Evolutionary conservation across 1,284 basidiomycete genomes (phyloP).

Genomic region (Ustilago lituana): DNA sequence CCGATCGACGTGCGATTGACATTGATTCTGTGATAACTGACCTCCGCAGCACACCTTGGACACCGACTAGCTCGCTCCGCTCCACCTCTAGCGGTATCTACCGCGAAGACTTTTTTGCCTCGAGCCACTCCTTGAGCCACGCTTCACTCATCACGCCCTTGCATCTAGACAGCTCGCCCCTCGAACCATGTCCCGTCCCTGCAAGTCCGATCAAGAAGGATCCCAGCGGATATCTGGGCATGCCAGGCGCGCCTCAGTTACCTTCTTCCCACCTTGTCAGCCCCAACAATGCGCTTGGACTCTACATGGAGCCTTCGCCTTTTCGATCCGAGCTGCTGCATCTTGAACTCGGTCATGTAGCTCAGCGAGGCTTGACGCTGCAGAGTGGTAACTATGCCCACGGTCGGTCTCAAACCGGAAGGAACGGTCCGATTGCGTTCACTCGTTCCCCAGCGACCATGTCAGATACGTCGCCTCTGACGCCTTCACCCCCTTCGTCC

Average conservation of each 20-base stretch:
- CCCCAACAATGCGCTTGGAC: conserved; percentile 23
- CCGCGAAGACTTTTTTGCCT: neutral
- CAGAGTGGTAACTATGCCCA: too few relatives aligned
- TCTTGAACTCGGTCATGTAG: neutral
- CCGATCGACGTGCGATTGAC: too few relatives aligned
- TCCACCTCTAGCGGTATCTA: conserved; percentile 11
- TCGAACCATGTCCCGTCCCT: neutral
- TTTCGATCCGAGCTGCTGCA: conserved; percentile 15
- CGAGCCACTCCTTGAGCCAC: conserved; percentile 4
- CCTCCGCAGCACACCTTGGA: conserved; percentile 8
- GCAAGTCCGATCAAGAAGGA: neutral
- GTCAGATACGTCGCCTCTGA: conserved; percentile 6
- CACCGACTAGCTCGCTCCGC: conserved; percentile 36
- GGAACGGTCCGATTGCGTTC: neutral
- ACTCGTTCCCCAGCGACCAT: conserved; percentile 13
- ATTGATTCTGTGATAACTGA: neutral
- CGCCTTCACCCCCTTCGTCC: conserved; percentile 7
- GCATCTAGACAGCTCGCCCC: conserved; percentile 3
- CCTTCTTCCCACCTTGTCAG: conserved; percentile 7
- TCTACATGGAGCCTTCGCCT: conserved; percentile 19
- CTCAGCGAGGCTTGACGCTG: neutral
- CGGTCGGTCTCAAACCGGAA: neutral
- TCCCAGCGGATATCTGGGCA: neutral
- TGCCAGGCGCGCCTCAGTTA: neutral
- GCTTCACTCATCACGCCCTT: conserved; percentile 2